phyloP scores from a whole-genome alignment of 768 basidiomycete genomes.

The Suillus subaureus region DNA sequence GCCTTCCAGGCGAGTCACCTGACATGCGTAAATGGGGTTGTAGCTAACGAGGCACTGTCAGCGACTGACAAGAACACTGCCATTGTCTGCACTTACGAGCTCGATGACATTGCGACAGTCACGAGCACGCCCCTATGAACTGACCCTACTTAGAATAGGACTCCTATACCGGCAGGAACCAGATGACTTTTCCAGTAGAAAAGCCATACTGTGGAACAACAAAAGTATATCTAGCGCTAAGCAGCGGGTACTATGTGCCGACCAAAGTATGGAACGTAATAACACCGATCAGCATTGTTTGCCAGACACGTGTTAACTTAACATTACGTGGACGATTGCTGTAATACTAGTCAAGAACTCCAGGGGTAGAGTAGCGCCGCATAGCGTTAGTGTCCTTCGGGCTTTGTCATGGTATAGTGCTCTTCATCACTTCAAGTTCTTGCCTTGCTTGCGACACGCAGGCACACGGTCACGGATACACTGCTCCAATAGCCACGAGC shows the following conservation, averaged over 20 bases:
- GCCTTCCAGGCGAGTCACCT: neutral
- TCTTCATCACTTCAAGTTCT: too few species aligned
- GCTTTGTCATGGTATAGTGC: too few species aligned
- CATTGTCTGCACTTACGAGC: neutral
- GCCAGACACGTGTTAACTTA: neutral
- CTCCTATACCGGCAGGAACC: too few species aligned
- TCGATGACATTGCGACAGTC: too few species aligned
- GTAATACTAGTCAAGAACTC: slow-evolving; percentile 14
- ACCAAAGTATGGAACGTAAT: slow-evolving; percentile 12
- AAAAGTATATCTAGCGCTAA: slow-evolving; percentile 27
- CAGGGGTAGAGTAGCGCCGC: too few species aligned
- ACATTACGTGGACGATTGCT: neutral
- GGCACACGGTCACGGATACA: too few species aligned
- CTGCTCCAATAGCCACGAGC: slow-evolving; percentile 16
- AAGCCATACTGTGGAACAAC: slow-evolving; percentile 24
- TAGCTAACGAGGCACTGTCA: neutral
- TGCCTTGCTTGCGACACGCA: too few species aligned
- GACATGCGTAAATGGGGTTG: neutral
- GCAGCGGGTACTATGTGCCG: slow-evolving; percentile 17
- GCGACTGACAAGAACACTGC: neutral
- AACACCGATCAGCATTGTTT: neutral
- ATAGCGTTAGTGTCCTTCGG: too few species aligned
- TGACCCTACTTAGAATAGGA: neutral
- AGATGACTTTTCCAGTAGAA: neutral
- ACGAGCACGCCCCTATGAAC: neutral